Percentiles rank a stretch among this genome's conserved stretches.
These are phyloP conservation scores for Kluyveromyces nonfermentans DNA, from an alignment of 805 yeast species.

Conservation along the genomic window DNA sequence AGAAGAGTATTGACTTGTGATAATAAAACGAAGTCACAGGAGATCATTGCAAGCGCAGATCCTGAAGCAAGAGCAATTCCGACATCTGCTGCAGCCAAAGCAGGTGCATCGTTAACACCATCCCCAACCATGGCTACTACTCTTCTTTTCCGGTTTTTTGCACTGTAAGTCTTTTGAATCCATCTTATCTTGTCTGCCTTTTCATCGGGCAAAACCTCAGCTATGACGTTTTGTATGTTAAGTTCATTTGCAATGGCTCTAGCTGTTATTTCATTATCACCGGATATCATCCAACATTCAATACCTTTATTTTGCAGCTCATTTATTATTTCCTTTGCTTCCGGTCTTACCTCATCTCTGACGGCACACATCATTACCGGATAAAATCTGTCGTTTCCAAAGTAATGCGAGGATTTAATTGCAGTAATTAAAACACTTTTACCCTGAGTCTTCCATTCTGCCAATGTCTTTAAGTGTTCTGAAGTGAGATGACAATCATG, in stretches of 20 bases:
- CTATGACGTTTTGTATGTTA: constrained; percentile 52
- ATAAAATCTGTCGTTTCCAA: constrained; percentile 27
- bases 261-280: constrained; percentile 63
- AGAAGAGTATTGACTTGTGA: constrained; percentile 42
- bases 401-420: constrained; percentile 25
- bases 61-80: constrained; percentile 74
- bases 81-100: constrained; percentile 63
- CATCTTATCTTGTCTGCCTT: constrained; percentile 52
- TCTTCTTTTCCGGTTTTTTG: constrained; percentile 13
- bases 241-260: constrained; percentile 53
- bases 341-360: constrained; percentile 52
- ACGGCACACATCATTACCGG: constrained; percentile 45
- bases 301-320: constrained; percentile 35
- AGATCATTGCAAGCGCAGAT: constrained; percentile 63
- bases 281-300: constrained; percentile 67
- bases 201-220: constrained; percentile 66
- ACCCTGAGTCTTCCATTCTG: constrained; percentile 51
- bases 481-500: constrained; percentile 32
- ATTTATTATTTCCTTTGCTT: constrained; percentile 43
- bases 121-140: constrained; percentile 74
- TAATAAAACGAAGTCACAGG: constrained; percentile 64
- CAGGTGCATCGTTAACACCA: constrained; percentile 79
- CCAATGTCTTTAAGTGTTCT: constrained; percentile 29
- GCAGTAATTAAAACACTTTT: constrained; percentile 57
- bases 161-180: constrained; percentile 37